A percentile compares a stretch with the other conserved stretches of the same genome.
Conservation (phyloP, 1,284 basidiomycete species). For the Rhodofomes roseus region DNA sequence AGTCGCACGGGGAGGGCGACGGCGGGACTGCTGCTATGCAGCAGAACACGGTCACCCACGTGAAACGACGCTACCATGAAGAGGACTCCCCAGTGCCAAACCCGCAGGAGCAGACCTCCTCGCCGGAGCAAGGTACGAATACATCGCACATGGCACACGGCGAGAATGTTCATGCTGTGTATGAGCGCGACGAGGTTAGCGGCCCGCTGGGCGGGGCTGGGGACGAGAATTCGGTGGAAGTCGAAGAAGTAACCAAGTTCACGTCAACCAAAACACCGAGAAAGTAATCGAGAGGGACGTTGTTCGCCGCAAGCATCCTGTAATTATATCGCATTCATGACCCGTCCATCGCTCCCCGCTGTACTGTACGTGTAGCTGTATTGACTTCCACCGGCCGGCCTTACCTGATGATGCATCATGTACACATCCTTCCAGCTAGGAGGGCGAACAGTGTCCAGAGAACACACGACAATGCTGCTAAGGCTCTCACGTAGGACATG, state of each 20-base stretch:
- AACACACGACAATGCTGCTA: too few relatives aligned
- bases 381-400: not conserved
- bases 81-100: conserved; percentile 21
- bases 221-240: not conserved
- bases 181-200: conserved; percentile 38
- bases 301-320: not conserved
- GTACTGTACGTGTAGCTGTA: not conserved
- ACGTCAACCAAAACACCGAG: not conserved
- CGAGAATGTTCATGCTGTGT: conserved; percentile 27
- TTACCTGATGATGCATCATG: not conserved
- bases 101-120: conserved; percentile 9
- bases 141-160: conserved; percentile 15
- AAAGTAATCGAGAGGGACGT: not conserved
- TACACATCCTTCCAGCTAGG: too few relatives aligned
- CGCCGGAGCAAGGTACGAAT: conserved; percentile 10
- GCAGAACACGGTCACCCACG: conserved; percentile 35
- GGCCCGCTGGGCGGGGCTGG: conserved; percentile 35
- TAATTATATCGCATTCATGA: conserved; percentile 1
- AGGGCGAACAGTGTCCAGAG: too few relatives aligned
- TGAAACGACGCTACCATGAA: conserved; percentile 32
- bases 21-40: conserved; percentile 30
- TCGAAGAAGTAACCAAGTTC: not conserved
- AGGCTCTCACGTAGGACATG: too few relatives aligned
- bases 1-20: conserved; percentile 13
- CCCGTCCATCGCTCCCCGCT: not conserved